phyloP scores from a whole-genome alignment of 306 rosid species.

The Gleditsia sinensis region DNA sequence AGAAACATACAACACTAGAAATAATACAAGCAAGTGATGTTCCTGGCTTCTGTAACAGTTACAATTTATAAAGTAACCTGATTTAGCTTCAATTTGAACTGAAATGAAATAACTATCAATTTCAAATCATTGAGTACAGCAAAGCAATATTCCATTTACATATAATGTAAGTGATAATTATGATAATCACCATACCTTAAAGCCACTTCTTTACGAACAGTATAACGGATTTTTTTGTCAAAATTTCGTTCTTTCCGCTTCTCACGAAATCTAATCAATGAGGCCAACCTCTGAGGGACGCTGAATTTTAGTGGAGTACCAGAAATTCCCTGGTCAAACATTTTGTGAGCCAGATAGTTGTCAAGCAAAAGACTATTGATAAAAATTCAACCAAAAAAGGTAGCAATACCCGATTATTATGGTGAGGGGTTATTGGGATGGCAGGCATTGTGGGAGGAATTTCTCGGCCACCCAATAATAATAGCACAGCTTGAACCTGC shows the following conservation, averaged over 20 bases:
- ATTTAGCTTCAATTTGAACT: not conserved
- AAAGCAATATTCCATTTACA: slow-evolving; percentile 2
- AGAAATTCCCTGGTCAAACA: slow-evolving; percentile 59
- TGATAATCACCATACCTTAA: slow-evolving; percentile 57
- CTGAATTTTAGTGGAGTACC: slow-evolving; percentile 59
- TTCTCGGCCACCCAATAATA: slow-evolving; percentile 72
- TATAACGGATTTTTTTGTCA: slow-evolving; percentile 82
- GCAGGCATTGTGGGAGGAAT: slow-evolving; percentile 53
- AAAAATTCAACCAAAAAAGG: slow-evolving; percentile 34
- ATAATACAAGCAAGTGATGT: not conserved
- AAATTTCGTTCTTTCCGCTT: slow-evolving; percentile 77
- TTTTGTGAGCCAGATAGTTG: slow-evolving; percentile 47
- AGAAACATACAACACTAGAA: not conserved
- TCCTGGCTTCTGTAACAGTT: not conserved
- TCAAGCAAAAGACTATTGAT: slow-evolving; percentile 36
- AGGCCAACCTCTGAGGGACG: slow-evolving; percentile 74
- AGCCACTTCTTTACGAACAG: slow-evolving; percentile 84
- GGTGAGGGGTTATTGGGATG: slow-evolving; percentile 42
- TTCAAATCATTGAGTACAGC: not conserved
- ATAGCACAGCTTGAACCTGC: slow-evolving; percentile 82
- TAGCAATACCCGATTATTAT: slow-evolving; percentile 56
- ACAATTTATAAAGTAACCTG: not conserved
- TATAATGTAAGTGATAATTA: slow-evolving; percentile 26
- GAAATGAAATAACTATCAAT: slow-evolving; percentile 8
- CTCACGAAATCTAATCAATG: slow-evolving; percentile 80